These are phyloP conservation scores for Pterula multifida DNA, from an alignment of 1,284 basidiomycete species.

Conservation along the genomic window DNA sequence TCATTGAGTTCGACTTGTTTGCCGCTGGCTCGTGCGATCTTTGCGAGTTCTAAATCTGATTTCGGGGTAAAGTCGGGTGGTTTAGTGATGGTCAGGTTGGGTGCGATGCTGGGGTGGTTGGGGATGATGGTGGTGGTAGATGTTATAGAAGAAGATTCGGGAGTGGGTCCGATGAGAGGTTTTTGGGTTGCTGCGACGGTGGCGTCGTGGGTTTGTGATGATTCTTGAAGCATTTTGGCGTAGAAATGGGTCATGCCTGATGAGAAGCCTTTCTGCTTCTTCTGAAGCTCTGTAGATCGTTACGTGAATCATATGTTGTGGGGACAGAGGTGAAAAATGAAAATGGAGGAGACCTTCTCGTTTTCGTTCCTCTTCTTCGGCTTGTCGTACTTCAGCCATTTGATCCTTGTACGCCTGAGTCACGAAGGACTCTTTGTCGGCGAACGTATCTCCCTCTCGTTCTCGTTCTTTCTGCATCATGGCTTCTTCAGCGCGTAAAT, in stretches of 20 bases:
- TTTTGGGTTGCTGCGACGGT: slow-evolving; percentile 67
- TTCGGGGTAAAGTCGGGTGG: slow-evolving; percentile 41
- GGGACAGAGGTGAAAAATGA: slow-evolving; percentile 4
- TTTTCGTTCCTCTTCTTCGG: slow-evolving; percentile 83
- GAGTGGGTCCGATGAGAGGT: slow-evolving; percentile 41
- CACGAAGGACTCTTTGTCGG: slow-evolving; percentile 92
- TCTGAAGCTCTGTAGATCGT: slow-evolving; percentile 37
- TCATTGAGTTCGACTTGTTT: slow-evolving; percentile 94
- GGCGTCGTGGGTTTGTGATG: slow-evolving; percentile 73
- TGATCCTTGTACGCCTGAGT: slow-evolving; percentile 97
- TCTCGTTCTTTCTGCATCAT: slow-evolving; percentile 92
- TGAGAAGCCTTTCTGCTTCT: slow-evolving; percentile 46
- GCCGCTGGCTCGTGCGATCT: slow-evolving; percentile 56
- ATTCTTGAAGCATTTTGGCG: slow-evolving; percentile 70
- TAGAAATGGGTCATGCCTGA: slow-evolving; percentile 85
- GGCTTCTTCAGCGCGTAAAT: slow-evolving; percentile 95
- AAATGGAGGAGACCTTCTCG: slow-evolving; percentile 62
- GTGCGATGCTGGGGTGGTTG: too few relatives aligned
- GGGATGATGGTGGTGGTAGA: too few relatives aligned
- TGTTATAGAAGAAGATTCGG: slow-evolving; percentile 12
- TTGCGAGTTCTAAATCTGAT: slow-evolving; percentile 65
- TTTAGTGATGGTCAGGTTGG: slow-evolving; percentile 62
- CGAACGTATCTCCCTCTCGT: slow-evolving; percentile 87
- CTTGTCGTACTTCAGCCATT: slow-evolving; percentile 82
- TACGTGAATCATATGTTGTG: slow-evolving; percentile 4